Percentiles rank a stretch among this genome's conserved stretches.
Evolutionary conservation across 805 yeast genomes (phyloP).

Genomic region (Schizosaccharomyces cryophilus): DNA sequence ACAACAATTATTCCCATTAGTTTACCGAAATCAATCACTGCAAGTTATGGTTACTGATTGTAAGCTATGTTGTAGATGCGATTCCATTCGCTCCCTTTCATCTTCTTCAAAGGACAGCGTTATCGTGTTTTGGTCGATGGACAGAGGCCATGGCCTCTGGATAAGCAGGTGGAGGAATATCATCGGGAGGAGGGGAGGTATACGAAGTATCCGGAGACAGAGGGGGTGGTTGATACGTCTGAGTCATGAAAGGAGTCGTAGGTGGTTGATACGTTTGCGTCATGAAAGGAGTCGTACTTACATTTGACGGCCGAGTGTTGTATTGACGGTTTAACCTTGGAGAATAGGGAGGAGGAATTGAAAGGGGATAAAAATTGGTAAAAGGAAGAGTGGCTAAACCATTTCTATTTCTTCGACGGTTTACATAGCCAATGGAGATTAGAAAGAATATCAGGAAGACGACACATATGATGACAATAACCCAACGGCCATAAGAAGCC

Average conservation of each 20-base stretch:
- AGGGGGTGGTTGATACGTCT: not conserved
- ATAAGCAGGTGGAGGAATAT: not conserved
- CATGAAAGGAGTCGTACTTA: too few species aligned
- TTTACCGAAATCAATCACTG: too few species aligned
- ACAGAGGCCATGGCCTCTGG: not conserved
- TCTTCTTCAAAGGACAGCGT: too few species aligned
- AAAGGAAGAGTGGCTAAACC: not conserved
- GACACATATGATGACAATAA: not conserved
- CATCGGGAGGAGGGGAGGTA: not conserved
- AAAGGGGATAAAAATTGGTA: not conserved
- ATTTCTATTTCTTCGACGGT: not conserved
- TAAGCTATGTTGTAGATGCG: too few species aligned
- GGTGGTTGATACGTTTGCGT: not conserved
- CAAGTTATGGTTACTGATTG: too few species aligned
- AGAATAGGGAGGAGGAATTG: not conserved
- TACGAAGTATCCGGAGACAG: not conserved
- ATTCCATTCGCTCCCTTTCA: too few species aligned
- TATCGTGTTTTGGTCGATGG: too few species aligned
- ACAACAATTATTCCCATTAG: too few species aligned
- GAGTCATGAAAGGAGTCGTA: not conserved
- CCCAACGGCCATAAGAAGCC: not conserved
- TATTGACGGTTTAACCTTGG: too few species aligned
- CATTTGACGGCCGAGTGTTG: too few species aligned
- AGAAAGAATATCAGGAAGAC: not conserved
- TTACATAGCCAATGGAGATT: not conserved